Evolutionary conservation across 2,329 filamentous ascomycete genomes (phyloP).

Genomic region (Rutstroemia sp.): DNA sequence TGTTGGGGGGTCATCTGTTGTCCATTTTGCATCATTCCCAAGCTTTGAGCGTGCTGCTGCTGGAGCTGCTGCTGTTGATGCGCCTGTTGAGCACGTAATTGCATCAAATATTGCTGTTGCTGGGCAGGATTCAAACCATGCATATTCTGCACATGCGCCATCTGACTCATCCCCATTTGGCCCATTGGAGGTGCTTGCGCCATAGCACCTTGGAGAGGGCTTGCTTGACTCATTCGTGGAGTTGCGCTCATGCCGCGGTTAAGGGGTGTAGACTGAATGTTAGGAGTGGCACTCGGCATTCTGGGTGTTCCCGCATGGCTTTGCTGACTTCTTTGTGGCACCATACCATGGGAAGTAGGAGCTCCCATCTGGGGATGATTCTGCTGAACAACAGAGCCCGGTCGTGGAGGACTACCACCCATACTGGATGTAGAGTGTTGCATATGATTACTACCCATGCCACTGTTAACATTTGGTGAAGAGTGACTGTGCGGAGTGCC

Average conservation of each 20-base stretch:
- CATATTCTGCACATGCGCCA: constrained; percentile 27
- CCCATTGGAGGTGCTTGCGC: constrained; percentile 49
- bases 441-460: constrained; percentile 44
- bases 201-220: constrained; percentile 54
- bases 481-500: constrained; percentile 58
- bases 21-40: constrained; percentile 3
- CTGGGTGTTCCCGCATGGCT: constrained; percentile 59
- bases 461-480: constrained; percentile 52
- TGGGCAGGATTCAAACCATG: constrained; percentile 28
- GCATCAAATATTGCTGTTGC: constrained; percentile 21
- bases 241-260: constrained; percentile 46
- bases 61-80: background rate
- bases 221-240: constrained; percentile 55
- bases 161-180: constrained; percentile 42
- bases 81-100: constrained; percentile 19
- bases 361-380: constrained; percentile 49
- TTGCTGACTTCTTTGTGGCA: constrained; percentile 56
- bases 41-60: constrained; percentile 1
- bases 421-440: constrained; percentile 59
- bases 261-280: constrained; percentile 55
- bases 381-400: constrained; percentile 55
- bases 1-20: constrained; percentile 7
- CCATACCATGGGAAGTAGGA: constrained; percentile 56
- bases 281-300: constrained; percentile 54
- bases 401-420: constrained; percentile 59